phyloP scores from a whole-genome alignment of 192 early-diverging fungal species.

The Dimargaris cristalligena region DNA sequence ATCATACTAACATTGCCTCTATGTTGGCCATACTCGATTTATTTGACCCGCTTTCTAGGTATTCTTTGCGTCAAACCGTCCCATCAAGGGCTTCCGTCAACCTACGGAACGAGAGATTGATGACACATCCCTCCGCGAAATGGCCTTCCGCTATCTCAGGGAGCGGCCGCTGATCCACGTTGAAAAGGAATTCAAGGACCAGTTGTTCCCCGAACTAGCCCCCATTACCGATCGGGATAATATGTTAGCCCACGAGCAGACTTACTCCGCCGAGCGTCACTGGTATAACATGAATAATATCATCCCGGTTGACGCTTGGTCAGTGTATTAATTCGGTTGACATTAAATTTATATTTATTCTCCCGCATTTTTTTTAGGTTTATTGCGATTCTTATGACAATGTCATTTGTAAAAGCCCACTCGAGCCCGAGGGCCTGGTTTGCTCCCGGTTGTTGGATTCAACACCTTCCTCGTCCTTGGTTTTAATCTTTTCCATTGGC shows the following conservation, averaged over 20 bases:
- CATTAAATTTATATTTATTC: neutral
- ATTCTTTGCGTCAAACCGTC: slow-evolving; percentile 39
- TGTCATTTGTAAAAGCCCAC: too few species aligned
- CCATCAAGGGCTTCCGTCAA: slow-evolving; percentile 26
- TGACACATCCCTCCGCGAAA: slow-evolving; percentile 14
- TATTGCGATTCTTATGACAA: too few species aligned
- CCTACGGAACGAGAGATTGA: slow-evolving; percentile 17
- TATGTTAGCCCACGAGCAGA: slow-evolving; percentile 40
- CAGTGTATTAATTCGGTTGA: slow-evolving; percentile 49
- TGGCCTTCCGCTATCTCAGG: slow-evolving; percentile 21
- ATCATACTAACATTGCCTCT: slow-evolving; percentile 2
- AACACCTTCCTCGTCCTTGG: too few species aligned
- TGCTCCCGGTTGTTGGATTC: too few species aligned
- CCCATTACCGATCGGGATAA: slow-evolving; percentile 49
- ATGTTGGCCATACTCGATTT: neutral
- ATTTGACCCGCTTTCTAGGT: slow-evolving; percentile 25
- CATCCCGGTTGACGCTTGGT: slow-evolving; percentile 56
- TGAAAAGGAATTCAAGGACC: slow-evolving; percentile 19
- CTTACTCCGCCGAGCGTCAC: slow-evolving; percentile 37
- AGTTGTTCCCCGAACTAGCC: slow-evolving; percentile 18
- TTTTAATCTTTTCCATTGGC: too few species aligned
- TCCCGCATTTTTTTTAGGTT: too few species aligned
- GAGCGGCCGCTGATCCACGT: slow-evolving; percentile 33
- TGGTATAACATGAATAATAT: slow-evolving; percentile 57
- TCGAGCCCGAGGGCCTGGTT: too few species aligned